Conservation (phyloP, 148 eudicot species). For the Diospyros lotus region DNA sequence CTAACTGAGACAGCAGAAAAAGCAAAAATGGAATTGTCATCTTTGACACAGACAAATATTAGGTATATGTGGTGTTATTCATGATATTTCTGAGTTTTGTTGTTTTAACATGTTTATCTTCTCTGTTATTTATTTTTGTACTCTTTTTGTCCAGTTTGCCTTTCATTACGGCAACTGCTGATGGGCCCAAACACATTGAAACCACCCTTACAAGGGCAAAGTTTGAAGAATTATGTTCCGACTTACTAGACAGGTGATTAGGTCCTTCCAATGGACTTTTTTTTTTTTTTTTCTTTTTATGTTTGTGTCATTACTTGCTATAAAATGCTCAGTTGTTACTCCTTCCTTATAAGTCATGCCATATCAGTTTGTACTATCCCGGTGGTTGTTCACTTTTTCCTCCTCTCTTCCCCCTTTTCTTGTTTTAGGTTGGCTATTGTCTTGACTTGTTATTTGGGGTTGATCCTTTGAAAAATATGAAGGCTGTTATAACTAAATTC, state of each 20-base stretch:
- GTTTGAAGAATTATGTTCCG: conserved; percentile 87
- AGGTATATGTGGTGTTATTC: conserved; percentile 28
- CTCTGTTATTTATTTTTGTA: not conserved
- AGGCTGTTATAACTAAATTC: not conserved
- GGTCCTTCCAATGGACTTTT: too few relatives aligned
- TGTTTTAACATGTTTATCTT: not conserved
- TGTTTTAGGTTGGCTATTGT: not conserved
- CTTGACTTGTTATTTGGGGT: not conserved
- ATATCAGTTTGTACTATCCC: too few relatives aligned
- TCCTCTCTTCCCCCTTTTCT: too few relatives aligned
- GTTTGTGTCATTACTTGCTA: too few relatives aligned
- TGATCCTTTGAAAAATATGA: not conserved
- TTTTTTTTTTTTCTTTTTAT: too few relatives aligned
- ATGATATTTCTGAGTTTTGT: not conserved
- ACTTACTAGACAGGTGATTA: conserved; percentile 78
- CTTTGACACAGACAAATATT: conserved; percentile 59
- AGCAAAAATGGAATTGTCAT: conserved; percentile 73
- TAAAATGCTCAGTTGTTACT: too few relatives aligned
- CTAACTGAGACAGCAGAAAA: conserved; percentile 70
- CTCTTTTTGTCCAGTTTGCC: conserved; percentile 46
- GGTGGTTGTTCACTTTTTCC: too few relatives aligned
- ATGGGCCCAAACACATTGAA: conserved; percentile 92
- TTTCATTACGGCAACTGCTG: conserved; percentile 87
- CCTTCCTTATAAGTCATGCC: too few relatives aligned
- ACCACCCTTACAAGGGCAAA: conserved; percentile 80